Evolutionary conservation across 176 grass and related monocot species (phyloP).

Genomic region (Musa schizocarpa): DNA sequence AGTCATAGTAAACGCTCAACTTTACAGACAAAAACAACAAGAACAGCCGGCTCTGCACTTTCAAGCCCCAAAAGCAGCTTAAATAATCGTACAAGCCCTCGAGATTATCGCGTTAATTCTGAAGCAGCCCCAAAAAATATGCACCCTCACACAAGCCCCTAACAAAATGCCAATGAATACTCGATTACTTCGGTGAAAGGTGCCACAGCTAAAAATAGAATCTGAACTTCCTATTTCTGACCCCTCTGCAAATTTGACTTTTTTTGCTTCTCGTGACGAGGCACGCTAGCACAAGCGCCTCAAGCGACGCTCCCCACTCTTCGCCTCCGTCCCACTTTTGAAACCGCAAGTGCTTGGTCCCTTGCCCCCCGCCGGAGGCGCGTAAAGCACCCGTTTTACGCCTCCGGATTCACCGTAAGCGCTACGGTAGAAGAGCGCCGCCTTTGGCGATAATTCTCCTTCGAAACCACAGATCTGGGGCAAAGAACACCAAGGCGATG

Average conservation of each 20-base stretch:
- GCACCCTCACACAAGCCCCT: not conserved
- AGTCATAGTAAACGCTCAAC: not conserved
- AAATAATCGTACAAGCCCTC: constrained; percentile 8
- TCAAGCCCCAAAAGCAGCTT: not conserved
- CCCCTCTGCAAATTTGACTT: not conserved
- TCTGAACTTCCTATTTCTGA: not conserved
- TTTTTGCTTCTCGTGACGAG: not conserved
- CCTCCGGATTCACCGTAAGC: not conserved
- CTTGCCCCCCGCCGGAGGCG: not conserved
- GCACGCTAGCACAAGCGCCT: constrained; percentile 2
- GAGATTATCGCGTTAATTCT: constrained; percentile 6
- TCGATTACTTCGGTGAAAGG: not conserved
- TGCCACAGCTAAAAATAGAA: not conserved
- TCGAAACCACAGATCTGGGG: not conserved
- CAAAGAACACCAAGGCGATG: not conserved
- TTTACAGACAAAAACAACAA: not conserved
- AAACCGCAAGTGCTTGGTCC: not conserved
- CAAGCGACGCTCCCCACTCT: not conserved
- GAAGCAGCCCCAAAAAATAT: constrained; percentile 6
- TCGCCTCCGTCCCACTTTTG: not conserved
- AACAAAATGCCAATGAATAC: constrained; percentile 1
- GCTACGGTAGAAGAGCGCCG: not conserved
- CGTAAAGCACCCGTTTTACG: not conserved
- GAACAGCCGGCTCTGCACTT: not conserved
- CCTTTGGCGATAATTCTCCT: constrained; percentile 6